Evolutionary conservation across 2,329 filamentous ascomycete genomes (phyloP), one percentile per base, ranked within the genome.

Genomic region (Madurella mycetomatis): DNA sequence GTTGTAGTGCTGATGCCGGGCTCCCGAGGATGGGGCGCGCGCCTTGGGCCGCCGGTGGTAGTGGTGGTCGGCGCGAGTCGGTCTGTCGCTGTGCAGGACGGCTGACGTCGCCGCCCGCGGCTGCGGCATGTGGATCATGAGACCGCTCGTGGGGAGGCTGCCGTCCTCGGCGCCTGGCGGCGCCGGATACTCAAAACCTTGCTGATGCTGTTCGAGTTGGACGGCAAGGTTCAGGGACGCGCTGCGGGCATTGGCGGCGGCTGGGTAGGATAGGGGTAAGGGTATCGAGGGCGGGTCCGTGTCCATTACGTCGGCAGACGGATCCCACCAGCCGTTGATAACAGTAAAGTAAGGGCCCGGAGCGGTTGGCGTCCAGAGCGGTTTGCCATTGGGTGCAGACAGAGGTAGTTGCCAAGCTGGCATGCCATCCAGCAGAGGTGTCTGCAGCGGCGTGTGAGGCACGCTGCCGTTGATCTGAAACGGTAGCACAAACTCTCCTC

Each of bases 71-170:
- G 52, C 41, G 49, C 47, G 41, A 34, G 47, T 45, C 4, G 43
- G 42, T 41, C 49, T 47, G 34, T 55, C 51, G 12, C 46, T 53
- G 53, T 59, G 73, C 51, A 75, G 65, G 19, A 74, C 66, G 13
- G 71, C 65, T 5, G 73, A 67, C 30, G 69, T 66, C 0, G 70
- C 66, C 5, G 65, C 57, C 1, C 68, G 74, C 4, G 76, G 72
- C 55, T 78, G 76, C 16, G 77, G 77, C 76, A 80, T 78, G 60
- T 81, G 76, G 54, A 82, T 78, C 75, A 79, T 77, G 54, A 81
- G 73, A 1, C 76, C 76, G 16, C 59, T 45, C 40, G 49, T 51
- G 43, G 54, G 53, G 42, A 60, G 56, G 41, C 53, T 34, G 12
- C 32, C 7, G 37, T 54, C 32, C 15, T 51, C 51, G 44, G 48